Evolutionary conservation across 202 grass and related monocot genomes (phyloP), one percentile per base, ranked within the genome.

Genomic region (Eragrostis tef): DNA sequence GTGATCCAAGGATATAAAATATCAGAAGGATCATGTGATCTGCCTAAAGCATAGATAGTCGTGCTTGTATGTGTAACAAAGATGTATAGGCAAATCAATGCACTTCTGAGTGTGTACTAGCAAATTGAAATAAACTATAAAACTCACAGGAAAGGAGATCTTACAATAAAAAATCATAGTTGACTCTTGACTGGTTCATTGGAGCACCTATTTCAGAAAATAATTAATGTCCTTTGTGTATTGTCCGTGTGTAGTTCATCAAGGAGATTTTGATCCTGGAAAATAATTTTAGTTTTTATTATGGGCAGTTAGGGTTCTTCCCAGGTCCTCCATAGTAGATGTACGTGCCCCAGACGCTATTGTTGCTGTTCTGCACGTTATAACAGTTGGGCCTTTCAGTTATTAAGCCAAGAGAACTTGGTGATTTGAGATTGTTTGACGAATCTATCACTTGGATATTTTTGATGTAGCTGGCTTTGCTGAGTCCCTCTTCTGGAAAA

Each of bases 361-460:
- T 96, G 84, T 90, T 93, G 64, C 93, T 90, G 34, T 90, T 90
- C 82, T 87, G 88, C 54, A 96, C 90, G 41, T 93, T 86, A 64
- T 96, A 96, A 84, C 93, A 96, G 72, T 87, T 93, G 31, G 93
- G 90, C 61, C 89, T 86, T 86, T 93, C 90, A 6, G 93, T 93
- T 81, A 90, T 93, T 2, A 86, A 77, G 14, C 88, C 90, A 11
- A 96, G 51, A 7, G 78, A 88, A n/a, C 12, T 87, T 0, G 93
- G 93, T 9, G 90, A 68, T 73, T 81, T 90, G 39, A 96, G 78
- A 79, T 93, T 96, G 82, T 96, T 93, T 44, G 93, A 81, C 7
- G 71, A 79, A 46, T 96, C 93, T 11, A 96, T 88, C 50, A 96
- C 83, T 58, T 96, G 90, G 63, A 96, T 90, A 81, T 96, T 96